phyloP scores from a whole-genome alignment of 257 asterid genomes.

The Craterostigma plantagineum region DNA sequence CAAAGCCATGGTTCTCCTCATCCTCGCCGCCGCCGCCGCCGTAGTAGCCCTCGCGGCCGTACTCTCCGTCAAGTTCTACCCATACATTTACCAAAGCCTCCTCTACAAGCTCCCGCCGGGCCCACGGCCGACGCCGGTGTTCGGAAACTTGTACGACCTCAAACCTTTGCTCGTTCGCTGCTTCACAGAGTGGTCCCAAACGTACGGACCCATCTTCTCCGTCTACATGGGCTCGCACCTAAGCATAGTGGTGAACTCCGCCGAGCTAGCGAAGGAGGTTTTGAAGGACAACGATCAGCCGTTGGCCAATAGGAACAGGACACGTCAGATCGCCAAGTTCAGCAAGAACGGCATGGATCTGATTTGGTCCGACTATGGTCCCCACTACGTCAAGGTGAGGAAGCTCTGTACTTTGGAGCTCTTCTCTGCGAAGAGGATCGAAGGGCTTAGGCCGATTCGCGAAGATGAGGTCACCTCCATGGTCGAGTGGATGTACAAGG shows the following conservation, averaged over 20 bases:
- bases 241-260: slow-evolving; percentile 18
- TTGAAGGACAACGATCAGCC: slow-evolving; percentile 28
- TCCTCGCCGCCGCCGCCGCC: too few relatives aligned
- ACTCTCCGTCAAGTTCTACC: too few relatives aligned
- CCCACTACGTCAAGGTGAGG: slow-evolving; percentile 74
- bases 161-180: slow-evolving; percentile 15
- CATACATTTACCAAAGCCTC: too few relatives aligned
- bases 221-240: slow-evolving; percentile 29
- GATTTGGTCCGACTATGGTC: slow-evolving; percentile 88
- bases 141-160: slow-evolving; percentile 17
- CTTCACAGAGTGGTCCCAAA: slow-evolving; percentile 15
- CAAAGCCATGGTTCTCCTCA: too few relatives aligned
- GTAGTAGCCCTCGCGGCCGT: too few relatives aligned
- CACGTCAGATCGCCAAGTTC: slow-evolving; percentile 22
- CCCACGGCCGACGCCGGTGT: slow-evolving; percentile 16
- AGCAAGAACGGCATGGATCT: slow-evolving; percentile 64
- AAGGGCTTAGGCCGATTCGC: slow-evolving; percentile 56
- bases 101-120: slow-evolving; percentile 17
- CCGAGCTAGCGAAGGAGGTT: slow-evolving; percentile 28
- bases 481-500: slow-evolving; percentile 50
- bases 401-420: slow-evolving; percentile 71
- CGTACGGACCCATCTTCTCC: slow-evolving; percentile 32
- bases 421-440: slow-evolving; percentile 55
- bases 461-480: slow-evolving; percentile 76
- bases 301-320: slow-evolving; percentile 27